phyloP scores from a whole-genome alignment of 805 yeast genomes.

The Zygotorulaspora danielsina region DNA sequence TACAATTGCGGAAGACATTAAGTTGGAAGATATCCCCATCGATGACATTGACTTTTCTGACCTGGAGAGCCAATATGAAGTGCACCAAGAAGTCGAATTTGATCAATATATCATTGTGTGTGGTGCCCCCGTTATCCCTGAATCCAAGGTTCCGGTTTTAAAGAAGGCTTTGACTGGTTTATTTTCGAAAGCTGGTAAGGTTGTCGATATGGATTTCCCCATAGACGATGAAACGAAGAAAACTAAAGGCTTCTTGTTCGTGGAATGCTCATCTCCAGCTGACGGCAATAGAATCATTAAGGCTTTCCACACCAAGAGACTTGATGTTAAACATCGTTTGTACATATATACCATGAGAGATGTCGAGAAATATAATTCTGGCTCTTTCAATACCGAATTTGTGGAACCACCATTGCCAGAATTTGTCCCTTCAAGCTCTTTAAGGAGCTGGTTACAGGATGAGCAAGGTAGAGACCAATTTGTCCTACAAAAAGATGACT shows the following conservation, averaged over 20 bases:
- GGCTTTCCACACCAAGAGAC: conserved; percentile 78
- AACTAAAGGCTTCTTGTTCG: conserved; percentile 82
- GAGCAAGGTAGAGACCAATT: conserved; percentile 86
- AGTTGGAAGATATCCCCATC: conserved; percentile 45
- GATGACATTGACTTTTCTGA: conserved; percentile 79
- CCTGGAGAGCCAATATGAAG: conserved; percentile 69
- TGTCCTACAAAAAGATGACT: conserved; percentile 70
- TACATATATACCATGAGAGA: conserved; percentile 78
- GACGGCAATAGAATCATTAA: conserved; percentile 76
- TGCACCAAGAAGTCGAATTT: conserved; percentile 56
- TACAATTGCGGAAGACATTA: conserved; percentile 34
- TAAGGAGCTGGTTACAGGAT: conserved; percentile 90
- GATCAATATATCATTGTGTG: conserved; percentile 83
- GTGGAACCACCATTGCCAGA: conserved; percentile 69
- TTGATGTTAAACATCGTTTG: conserved; percentile 90
- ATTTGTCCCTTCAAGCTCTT: conserved; percentile 71
- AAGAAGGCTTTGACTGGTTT: conserved; percentile 81
- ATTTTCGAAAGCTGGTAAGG: conserved; percentile 71
- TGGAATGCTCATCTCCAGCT: conserved; percentile 66
- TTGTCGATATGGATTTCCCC: conserved; percentile 79
- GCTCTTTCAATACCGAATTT: conserved; percentile 57
- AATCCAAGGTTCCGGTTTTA: conserved; percentile 75
- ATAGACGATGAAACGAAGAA: conserved; percentile 59
- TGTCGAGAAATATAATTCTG: conserved; percentile 71
- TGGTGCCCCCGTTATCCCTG: conserved; percentile 96